Evolutionary conservation across 2,329 filamentous ascomycete species (phyloP).

Genomic region (Pezicula carpinea): DNA sequence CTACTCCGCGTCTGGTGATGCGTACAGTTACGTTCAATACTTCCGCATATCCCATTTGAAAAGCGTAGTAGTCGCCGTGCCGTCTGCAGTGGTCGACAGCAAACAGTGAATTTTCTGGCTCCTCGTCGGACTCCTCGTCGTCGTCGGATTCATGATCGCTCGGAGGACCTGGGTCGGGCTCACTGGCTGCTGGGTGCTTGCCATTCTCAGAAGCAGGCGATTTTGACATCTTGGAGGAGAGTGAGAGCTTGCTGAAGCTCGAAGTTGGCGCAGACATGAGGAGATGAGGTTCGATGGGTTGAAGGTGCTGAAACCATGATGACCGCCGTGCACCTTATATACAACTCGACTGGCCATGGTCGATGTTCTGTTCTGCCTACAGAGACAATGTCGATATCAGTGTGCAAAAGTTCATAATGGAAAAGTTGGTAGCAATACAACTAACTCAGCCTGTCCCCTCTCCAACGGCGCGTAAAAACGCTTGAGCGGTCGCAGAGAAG

Average conservation of each 20-base stretch:
- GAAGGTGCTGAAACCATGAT: constrained; percentile 13
- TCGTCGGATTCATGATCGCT: constrained; percentile 7
- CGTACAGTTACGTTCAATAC: constrained; percentile 20
- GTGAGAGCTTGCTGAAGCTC: constrained; percentile 25
- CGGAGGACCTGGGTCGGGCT: constrained; percentile 14
- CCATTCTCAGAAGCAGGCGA: constrained; percentile 11
- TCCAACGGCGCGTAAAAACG: constrained; percentile 13
- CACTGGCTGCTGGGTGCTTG: constrained; percentile 10
- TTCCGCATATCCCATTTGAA: constrained; percentile 24
- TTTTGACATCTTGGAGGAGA: constrained; percentile 22
- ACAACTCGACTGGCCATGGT: constrained; percentile 1
- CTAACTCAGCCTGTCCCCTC: constrained; percentile 19
- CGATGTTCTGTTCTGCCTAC: constrained; percentile 17
- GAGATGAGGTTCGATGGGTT: constrained; percentile 8
- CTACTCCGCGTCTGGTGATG: constrained; percentile 14
- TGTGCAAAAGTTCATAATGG: constrained; percentile 7
- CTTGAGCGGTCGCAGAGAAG: constrained; percentile 11
- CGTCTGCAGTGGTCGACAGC: constrained; percentile 23
- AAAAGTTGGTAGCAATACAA: constrained; percentile 10
- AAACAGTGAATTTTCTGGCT: constrained; percentile 10
- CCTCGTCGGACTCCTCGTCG: constrained; percentile 9
- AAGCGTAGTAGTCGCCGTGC: constrained; percentile 19
- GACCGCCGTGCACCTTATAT: constrained; percentile 20
- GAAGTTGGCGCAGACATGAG: constrained; percentile 26
- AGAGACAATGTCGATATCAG: constrained; percentile 13